Base-by-base conservation (phyloP, 768 basidiomycete species). In the Mycena indigotica region DNA sequence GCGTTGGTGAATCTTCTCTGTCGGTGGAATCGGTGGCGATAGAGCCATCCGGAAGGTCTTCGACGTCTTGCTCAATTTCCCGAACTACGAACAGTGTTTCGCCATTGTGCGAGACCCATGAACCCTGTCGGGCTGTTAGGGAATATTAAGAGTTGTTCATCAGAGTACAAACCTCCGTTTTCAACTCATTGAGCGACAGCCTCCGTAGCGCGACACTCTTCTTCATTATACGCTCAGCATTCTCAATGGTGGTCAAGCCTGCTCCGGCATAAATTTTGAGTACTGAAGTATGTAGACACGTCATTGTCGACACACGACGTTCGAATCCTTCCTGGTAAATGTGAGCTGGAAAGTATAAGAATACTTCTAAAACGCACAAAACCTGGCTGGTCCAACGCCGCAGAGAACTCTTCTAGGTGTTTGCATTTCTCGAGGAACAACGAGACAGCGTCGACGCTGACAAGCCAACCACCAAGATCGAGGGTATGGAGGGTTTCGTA, bases 81-180 rank as follows among this genome's bases (percentile, higher is more conserved):
- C 17, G 32, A 8, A 35, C 32, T 35, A 35, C 32, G 32, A 35
- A 35, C 10, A 35, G 32, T 17, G 32, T 35, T 35, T 35, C 17
- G 32, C 32, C 32, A 17, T 35, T 17, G 8, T 35, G 32, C 17
- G 32, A 35, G 8, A 35, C 17, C 32, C 32, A 35, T 17, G 32
- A 35, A 35, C 32, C 32, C 32, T 35, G 32, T 17, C n/a, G n/a
- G n/a, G n/a, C n/a, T n/a, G n/a, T n/a, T n/a, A n/a, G n/a, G n/a
- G n/a, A n/a, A n/a, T n/a, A n/a, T n/a, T n/a, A n/a, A n/a, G n/a
- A n/a, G n/a, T n/a, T n/a, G n/a, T n/a, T n/a, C n/a, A n/a, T n/a
- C n/a, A n/a, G n/a, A n/a, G n/a, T 35, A 35, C 32, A 17, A 17
- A 77, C 77, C 73, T 76, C 70, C 70, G 73, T 75, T 26, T 45